Percentiles rank a stretch among this genome's conserved stretches.
Evolutionary conservation across 768 basidiomycete genomes (phyloP).

Genomic region (Artomyces pyxidatus): DNA sequence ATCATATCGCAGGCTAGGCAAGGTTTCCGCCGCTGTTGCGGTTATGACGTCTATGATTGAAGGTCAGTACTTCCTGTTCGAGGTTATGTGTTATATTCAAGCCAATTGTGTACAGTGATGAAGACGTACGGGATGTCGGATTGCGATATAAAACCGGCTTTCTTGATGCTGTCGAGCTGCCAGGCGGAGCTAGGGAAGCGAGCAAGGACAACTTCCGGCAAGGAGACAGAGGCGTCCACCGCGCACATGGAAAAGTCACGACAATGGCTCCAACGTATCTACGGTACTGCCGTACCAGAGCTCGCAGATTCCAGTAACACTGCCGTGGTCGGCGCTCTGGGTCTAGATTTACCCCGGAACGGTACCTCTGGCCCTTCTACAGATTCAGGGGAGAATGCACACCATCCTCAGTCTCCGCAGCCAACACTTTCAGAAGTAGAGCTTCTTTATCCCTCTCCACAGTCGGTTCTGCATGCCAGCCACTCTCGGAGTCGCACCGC

Average conservation of each 20-base stretch:
- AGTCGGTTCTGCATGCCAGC: no score
- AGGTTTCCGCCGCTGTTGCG: constrained; percentile 34
- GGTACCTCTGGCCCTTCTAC: no score
- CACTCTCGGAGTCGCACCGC: no score
- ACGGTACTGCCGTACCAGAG: constrained; percentile 25
- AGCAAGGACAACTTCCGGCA: constrained; percentile 17
- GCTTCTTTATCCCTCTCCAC: no score
- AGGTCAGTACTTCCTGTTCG: constrained; percentile 28
- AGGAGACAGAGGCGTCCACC: constrained; percentile 20
- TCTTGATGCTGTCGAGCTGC: constrained; percentile 46
- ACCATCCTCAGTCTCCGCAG: no score
- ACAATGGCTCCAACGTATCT: constrained; percentile 41
- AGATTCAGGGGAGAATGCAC: no score
- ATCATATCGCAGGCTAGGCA: constrained; percentile 42
- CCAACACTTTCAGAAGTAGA: no score
- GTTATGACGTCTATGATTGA: constrained; percentile 40
- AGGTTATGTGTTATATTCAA: no score
- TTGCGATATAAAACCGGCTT: constrained; percentile 38
- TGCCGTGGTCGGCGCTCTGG: no score
- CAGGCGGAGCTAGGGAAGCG: constrained; percentile 38
- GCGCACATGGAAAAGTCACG: constrained; percentile 34
- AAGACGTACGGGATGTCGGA: constrained; percentile 27
- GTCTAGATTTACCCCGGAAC: no score
- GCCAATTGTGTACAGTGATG: constrained; percentile 30
- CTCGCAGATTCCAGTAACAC: no score